Evolutionary conservation across 495 filamentous ascomycete genomes (phyloP).

Genomic region (Thozetella sp.): DNA sequence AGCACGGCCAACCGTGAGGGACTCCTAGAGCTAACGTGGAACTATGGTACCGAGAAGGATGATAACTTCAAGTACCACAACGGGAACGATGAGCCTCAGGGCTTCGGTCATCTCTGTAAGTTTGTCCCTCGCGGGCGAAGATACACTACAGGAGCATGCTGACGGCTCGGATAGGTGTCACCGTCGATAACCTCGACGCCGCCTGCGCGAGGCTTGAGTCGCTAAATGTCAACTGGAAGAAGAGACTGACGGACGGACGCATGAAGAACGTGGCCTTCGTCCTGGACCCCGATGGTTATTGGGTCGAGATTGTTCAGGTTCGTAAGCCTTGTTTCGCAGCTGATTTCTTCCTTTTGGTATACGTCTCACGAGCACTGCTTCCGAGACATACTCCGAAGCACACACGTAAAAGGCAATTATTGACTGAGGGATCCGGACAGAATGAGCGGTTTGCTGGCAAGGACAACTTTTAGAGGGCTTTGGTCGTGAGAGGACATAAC

Average conservation of each 20-base stretch:
- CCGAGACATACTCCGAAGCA: too few species aligned
- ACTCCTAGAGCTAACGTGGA: conserved; percentile 90
- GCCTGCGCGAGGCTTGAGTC: conserved; percentile 86
- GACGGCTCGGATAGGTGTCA: conserved; percentile 56
- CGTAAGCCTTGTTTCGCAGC: too few species aligned
- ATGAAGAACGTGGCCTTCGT: conserved; percentile 97
- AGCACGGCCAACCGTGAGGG: conserved; percentile 74
- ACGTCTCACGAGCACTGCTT: too few species aligned
- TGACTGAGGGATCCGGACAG: too few species aligned
- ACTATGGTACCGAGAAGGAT: conserved; percentile 95
- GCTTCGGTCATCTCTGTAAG: conserved; percentile 89
- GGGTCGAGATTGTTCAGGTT: conserved; percentile 90
- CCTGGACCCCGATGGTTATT: conserved; percentile 90
- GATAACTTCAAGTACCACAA: conserved; percentile 84
- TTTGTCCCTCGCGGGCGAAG: conserved; percentile 7
- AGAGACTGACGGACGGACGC: conserved; percentile 85
- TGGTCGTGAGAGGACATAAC: background rate
- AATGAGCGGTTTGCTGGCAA: conserved; percentile 60
- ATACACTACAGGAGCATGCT: conserved; percentile 10
- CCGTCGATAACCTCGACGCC: conserved; percentile 86
- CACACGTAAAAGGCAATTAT: too few species aligned
- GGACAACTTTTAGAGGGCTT: conserved; percentile 43
- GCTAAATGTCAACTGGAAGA: conserved; percentile 86
- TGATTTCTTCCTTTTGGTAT: too few species aligned
- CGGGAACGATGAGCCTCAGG: conserved; percentile 88